Evolutionary conservation across 805 yeast species (phyloP), one percentile per base, ranked within the genome.

Genomic region (Pichia manshurica): DNA sequence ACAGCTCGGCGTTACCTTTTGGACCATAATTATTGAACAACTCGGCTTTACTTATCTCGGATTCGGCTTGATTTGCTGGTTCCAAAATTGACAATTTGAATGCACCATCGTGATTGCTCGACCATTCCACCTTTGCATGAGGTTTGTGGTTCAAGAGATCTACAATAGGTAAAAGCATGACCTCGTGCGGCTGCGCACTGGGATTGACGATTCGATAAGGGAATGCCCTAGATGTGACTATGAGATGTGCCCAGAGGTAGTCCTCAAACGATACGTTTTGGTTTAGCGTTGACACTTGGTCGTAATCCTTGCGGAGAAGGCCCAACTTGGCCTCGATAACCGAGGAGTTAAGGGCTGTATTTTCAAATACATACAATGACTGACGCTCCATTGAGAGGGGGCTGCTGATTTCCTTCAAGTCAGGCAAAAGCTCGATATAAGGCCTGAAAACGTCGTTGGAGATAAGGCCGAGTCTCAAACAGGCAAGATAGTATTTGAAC

Each of bases 1-100:
- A 63, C 23, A 89, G 64, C 53, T 87, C 96, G 53, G 86, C 95
- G 58, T 88, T 89, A 0, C 93, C 84, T 63, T 88, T 89, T 46
- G 85, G 79, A 2, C 97, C 97, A 62, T 90, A 90, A 0, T 84
- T 88, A 54, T 89, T 66, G 5, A 90, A 63, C 23, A 89, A 64
- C 53, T 87, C 96, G 53, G 86, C 95, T 58, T 88, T 89, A 0
- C 51, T n/a, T n/a, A 21, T 7, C 39, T 22, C 29, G 31, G 13
- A 20, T 6, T 32, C 9, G 21, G 8, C 9, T 4, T 40, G 15
- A 6, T 6, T 21, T 7, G 19, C 6, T 8, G 6, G 20, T 28
- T 42, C 32, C 10, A 47, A 22, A 29, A 15, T 35, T 16, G 46
- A 13, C 9, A 39, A 42, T 39, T 29, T 36, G 23, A 51, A 51